phyloP scores from a whole-genome alignment of 179 eudicot species.

The Patellifolia procumbens region DNA sequence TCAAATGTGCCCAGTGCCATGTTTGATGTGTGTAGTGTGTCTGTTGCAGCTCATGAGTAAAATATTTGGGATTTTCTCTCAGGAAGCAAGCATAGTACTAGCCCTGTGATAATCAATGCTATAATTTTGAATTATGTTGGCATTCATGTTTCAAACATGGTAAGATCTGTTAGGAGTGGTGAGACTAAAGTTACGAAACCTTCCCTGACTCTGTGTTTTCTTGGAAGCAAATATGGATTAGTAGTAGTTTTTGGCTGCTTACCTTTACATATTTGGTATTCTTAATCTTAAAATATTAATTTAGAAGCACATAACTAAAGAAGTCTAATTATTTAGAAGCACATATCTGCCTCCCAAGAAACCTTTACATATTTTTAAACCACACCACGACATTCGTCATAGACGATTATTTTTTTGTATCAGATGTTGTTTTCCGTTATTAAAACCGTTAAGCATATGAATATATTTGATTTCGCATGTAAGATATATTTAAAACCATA shows the following conservation, averaged over 20 bases:
- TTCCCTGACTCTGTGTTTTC: too few relatives aligned
- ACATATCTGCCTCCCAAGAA: too few relatives aligned
- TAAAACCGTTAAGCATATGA: background rate
- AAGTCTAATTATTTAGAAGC: background rate
- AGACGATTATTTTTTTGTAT: background rate
- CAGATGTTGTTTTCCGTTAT: background rate
- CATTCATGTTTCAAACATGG: background rate
- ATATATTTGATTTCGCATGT: background rate
- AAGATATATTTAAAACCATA: too few relatives aligned
- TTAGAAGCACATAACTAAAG: background rate
- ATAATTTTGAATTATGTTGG: background rate
- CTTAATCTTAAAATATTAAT: background rate
- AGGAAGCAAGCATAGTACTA: background rate
- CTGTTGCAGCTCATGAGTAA: background rate
- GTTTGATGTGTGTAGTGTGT: background rate
- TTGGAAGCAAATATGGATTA: background rate
- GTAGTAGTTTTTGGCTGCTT: background rate
- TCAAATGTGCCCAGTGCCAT: conserved; percentile 6
- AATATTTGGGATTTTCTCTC: background rate
- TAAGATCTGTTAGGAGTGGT: background rate
- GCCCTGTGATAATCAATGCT: background rate
- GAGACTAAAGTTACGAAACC: background rate
- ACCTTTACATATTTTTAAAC: too few relatives aligned
- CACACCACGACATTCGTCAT: too few relatives aligned
- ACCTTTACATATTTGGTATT: background rate